Evolutionary conservation across 1,139 yeast species (phyloP), one percentile per base, ranked within the genome.

Genomic region (Taphrina flavorubra): DNA sequence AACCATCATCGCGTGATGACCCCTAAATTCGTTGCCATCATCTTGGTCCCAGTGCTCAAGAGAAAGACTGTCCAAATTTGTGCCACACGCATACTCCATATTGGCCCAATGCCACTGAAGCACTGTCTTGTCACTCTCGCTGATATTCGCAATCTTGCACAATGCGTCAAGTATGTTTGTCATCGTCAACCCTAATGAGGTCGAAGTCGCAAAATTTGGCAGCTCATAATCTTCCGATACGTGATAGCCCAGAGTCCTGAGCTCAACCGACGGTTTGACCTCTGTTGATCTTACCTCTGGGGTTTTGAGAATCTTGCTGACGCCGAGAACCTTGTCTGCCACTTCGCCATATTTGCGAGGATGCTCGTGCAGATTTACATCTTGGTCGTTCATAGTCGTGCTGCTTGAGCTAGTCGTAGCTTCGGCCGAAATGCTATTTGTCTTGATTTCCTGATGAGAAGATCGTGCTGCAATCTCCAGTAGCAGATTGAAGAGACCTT

Each of bases 91-190:
- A 72, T 78, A 79, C 73, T 81, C 83, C 55, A 80, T 74, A 69
- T 80, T 80, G 8, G 83, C 82, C 64, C 76, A 76, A 64, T 81
- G 79, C 83, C 83, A 81, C 66, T 78, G 78, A 47, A 81, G 72
- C 1, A 81, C 73, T 6, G 78, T 74, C 47, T 77, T 63, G 65
- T 81, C 83, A 57, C 76, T 74, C 3, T 76, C 77, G 6, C 76
- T 74, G 37, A 81, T 72, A 25, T 78, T 76, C 2, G 79, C 75
- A 42, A 79, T 69, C 13, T 75, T 75, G 14, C 72, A 72, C 14
- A 79, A 73, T 68, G 79, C 78, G 11, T 74, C 73, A 2, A 80
- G 73, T 57, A 79, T 74, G 31, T 77, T 77, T 59, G 75, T 76
- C 72, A 81, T 75, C 4, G 82, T 78, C 64, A 76, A 72, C 0